Evolutionary conservation across 2,329 filamentous ascomycete species (phyloP), one percentile per base, ranked within the genome.

Genomic region (Colletotrichum horii): DNA sequence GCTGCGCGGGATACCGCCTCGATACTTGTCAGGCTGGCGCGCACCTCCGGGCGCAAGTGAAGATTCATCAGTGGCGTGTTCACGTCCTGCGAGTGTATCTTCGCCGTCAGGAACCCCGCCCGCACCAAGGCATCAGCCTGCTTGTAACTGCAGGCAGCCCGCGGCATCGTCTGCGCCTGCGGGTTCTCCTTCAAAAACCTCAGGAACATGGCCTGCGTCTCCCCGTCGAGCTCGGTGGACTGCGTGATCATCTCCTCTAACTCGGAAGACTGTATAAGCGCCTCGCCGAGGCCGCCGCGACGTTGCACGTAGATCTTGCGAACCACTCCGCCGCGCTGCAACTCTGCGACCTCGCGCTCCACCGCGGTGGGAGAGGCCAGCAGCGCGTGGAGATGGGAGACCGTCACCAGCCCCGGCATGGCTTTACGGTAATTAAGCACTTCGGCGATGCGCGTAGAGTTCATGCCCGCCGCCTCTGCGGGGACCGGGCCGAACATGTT

Each of bases 401-500:
- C 83, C 1, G 92, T 93, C 7, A 94, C 91, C 26, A 95, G 86
- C 0, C 91, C 91, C 12, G 94, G 93, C 52, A 94, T 82, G 16
- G 83, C 83, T 36, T 83, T 84, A 22, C 93, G 88, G 80, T 90
- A 92, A 76, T 92, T 91, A 68, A 95, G 86, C 19, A 94, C 84
- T 79, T 93, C 90, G 4, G 93, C 87, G 16, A 92, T 91, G 14
- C 92, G 87, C 24, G 89, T 90, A 7, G 91, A 93, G 78, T 88
- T 90, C 88, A 95, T 91, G 26, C 93, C 93, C 0, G 89, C 86
- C 11, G 85, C 85, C 60, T 84, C 85, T 24, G 88, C 86, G 4
- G 93, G 93, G 14, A 95, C 85, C 2, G 89, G 85, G 52, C 88
- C 89, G 84, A 95, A 95, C 89, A 94, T 94, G 79, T 85, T 87